Conservation (phyloP, 1,284 basidiomycete genomes). For the Sporisorium iseilematis-ciliati region DNA sequence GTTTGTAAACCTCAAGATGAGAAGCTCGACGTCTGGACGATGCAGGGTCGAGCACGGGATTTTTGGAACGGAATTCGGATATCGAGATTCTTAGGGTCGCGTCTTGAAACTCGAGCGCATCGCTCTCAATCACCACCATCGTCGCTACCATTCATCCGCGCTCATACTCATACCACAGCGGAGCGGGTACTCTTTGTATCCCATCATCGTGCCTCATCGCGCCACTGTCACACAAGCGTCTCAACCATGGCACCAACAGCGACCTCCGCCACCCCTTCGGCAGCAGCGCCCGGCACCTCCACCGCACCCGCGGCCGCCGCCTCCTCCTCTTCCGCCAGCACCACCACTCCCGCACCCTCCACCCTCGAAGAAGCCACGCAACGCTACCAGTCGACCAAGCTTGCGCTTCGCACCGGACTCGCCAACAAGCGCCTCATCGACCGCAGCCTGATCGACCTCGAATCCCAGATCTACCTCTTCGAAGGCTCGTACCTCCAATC, state of each 20-base stretch:
- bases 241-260: constrained; percentile 43
- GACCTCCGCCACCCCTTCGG: constrained; percentile 7
- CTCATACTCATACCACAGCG: not conserved
- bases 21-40: too few species aligned
- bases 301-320: not conserved
- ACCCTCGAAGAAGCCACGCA: constrained; percentile 64
- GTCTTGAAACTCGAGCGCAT: not conserved
- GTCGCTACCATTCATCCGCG: not conserved
- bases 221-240: not conserved
- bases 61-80: not conserved
- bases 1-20: too few species aligned
- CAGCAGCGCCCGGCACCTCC: not conserved
- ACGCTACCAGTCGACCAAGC: constrained; percentile 58
- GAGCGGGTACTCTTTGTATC: too few species aligned
- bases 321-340: not conserved
- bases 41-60: not conserved
- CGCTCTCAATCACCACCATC: not conserved
- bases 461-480: constrained; percentile 68
- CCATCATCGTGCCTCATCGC: not conserved
- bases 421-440: constrained; percentile 63
- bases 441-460: constrained; percentile 63
- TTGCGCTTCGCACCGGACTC: constrained; percentile 53
- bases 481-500: constrained; percentile 66
- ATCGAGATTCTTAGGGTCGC: not conserved
- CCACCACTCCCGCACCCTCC: constrained; percentile 17